Base-by-base conservation (phyloP, 495 filamentous ascomycete genomes). In the Venustampulla echinocandica region DNA sequence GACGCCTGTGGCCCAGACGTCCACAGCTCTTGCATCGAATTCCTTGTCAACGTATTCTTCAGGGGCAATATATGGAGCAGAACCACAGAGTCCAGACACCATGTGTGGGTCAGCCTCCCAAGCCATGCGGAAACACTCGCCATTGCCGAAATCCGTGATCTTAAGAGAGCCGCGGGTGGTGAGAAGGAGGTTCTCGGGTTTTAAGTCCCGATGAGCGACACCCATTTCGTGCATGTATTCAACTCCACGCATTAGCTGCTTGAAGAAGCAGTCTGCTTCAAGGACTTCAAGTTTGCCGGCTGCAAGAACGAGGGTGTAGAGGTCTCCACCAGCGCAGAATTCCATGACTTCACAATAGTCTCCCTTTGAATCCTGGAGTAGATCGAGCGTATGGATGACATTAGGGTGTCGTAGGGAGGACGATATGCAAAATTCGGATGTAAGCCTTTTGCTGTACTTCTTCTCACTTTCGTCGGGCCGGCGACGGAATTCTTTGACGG, bases 151-250 rank as follows among this genome's bases (percentile, higher is more conserved):
- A 62, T 99, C 92, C 23, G 93, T 97, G 54, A 99, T 97, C 61
- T 99, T 99, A 52, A 99, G 74, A n/a, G 82, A 82, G 42, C 92
- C 92, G 54, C 87, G 85, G 2, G 84, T 90, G 15, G 93, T 99
- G 21, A 99, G 71, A 0, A 99, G 79, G 14, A 99, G 74, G 55
- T 99, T 98, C 65, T 99, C 92, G 20, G 92, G 92, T 66, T 99
- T 99, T 23, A 99, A 67, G 58, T 99, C 92, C 53, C 92, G 85
- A 63, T 99, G 92, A 7, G 92, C 90, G 28, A 99, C 92, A 18
- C 92, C 92, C 92, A 99, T 99, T 59, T 97, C 92, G 64, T 99
- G 92, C 78, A 99, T 87, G 64, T 99, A 99, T 63, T 97, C 90
- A 34, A 99, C 93, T 23, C 93, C 92, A 40, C 93, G 88, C 93